phyloP scores from a whole-genome alignment of 1,284 basidiomycete genomes.

The Peniophora sp. region DNA sequence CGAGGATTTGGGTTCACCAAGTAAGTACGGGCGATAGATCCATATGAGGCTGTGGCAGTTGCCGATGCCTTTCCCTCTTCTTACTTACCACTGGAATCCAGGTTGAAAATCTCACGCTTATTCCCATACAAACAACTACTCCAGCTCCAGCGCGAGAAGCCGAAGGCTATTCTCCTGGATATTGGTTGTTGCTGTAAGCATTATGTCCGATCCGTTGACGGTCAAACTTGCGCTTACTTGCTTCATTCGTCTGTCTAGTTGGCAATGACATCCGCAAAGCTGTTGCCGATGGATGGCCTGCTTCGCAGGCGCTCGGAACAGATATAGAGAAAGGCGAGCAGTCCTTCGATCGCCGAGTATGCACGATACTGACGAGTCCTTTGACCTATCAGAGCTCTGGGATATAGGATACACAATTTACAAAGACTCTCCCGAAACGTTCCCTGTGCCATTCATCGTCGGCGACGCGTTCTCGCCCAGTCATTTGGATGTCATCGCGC shows the following conservation, averaged over 20 bases:
- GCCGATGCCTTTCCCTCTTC: too few species aligned
- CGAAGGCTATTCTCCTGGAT: slow-evolving; percentile 10
- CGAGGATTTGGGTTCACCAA: slow-evolving; percentile 6
- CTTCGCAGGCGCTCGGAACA: slow-evolving; percentile 8
- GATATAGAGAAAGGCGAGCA: slow-evolving; percentile 16
- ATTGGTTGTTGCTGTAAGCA: slow-evolving; percentile 11
- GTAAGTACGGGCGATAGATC: too few species aligned
- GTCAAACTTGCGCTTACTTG: too few species aligned
- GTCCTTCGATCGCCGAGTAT: neutral
- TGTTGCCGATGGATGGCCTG: slow-evolving; percentile 10
- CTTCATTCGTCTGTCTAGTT: too few species aligned
- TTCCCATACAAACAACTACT: slow-evolving; percentile 6
- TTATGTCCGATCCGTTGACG: too few species aligned
- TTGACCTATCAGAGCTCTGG: slow-evolving; percentile 14
- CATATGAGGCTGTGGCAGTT: too few species aligned
- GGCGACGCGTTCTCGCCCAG: slow-evolving; percentile 31
- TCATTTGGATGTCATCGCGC: slow-evolving; percentile 20
- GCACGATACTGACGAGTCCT: neutral
- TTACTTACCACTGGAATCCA: neutral
- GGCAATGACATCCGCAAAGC: slow-evolving; percentile 10
- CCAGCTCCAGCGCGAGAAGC: slow-evolving; percentile 5
- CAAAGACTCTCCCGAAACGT: slow-evolving; percentile 21
- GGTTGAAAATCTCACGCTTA: slow-evolving; percentile 7
- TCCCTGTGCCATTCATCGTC: slow-evolving; percentile 32
- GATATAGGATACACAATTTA: slow-evolving; percentile 21